Base-by-base conservation (phyloP, 2,329 filamentous ascomycete species). In the Davidsoniella virescens region DNA sequence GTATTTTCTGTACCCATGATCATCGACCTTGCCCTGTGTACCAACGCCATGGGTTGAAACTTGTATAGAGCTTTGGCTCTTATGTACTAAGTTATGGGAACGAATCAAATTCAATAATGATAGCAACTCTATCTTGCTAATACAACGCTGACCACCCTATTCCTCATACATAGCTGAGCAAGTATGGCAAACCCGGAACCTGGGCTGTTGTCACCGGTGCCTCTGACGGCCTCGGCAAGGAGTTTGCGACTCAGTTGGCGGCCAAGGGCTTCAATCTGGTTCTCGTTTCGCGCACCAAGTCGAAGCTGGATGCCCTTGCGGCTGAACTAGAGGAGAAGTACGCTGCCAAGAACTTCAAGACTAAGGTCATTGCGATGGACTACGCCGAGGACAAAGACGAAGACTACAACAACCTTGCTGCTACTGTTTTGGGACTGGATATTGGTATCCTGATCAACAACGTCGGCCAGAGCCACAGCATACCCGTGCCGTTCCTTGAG, bases 191-290 rank as follows among this genome's bases (percentile, higher is more conserved):
- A 58, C 86, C 87, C 60, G 90, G 90, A 55, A 88, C 83, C 52
- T 98, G 90, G 88, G 92, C 86, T 29, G 78, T 98, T 50, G 76
- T 98, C 39, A 98, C 92, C 23, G 92, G 92, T 55, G 92, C 90
- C 47, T 95, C 88, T 9, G 92, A 98, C 65, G 93, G 92, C 56
- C 80, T 98, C 55, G 92, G 92, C 63, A 96, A 94, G 68, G 92
- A 98, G 69, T 98, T 87, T 63, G 87, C 90, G 37, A 73, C 83
- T 29, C 87, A 96, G 64, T 80, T 98, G 52, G 88, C 92, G 20
- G 72, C 78, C 54, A 88, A 92, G 63, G 88, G 88, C 59, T 98
- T 90, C 78, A 96, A 95, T 67, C 72, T 96, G 58, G 70, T 98
- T 55, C 85, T 98, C 58, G 82, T 98, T 54, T 96, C 92, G 43